Conservation (phyloP, 257 asterid species). For the Solanum lignicaule region DNA sequence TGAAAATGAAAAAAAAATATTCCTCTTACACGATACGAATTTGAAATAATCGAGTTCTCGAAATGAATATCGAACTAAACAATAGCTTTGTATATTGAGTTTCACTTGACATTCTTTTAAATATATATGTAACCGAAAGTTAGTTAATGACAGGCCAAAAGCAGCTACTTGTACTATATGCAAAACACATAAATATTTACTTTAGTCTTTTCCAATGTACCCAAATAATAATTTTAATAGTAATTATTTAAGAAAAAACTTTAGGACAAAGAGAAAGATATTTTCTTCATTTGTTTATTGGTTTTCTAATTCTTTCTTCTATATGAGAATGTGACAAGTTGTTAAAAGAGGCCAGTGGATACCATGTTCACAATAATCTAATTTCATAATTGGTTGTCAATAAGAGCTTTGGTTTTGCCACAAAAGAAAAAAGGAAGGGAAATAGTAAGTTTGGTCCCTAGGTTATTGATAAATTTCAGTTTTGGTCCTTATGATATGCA, state of each 20-base stretch:
- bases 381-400: neutral
- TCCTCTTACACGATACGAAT: neutral
- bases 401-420: neutral
- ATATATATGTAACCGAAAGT: neutral
- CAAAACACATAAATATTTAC: neutral
- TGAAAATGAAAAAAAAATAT: no score
- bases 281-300: neutral
- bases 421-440: neutral
- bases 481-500: neutral
- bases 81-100: neutral
- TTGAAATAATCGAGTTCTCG: rapidly evolving
- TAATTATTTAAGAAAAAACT: neutral
- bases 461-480: neutral
- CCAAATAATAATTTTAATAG: no score
- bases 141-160: neutral
- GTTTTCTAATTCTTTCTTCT: neutral
- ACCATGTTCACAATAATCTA: neutral
- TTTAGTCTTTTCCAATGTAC: neutral
- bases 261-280: neutral
- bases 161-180: neutral
- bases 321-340: neutral
- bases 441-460: neutral
- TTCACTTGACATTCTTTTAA: neutral
- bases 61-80: neutral
- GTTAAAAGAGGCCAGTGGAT: neutral